Evolutionary conservation across 371 early-diverging fungal species (phyloP), one percentile per base, ranked within the genome.

Genomic region (Mucor velutinosus): DNA sequence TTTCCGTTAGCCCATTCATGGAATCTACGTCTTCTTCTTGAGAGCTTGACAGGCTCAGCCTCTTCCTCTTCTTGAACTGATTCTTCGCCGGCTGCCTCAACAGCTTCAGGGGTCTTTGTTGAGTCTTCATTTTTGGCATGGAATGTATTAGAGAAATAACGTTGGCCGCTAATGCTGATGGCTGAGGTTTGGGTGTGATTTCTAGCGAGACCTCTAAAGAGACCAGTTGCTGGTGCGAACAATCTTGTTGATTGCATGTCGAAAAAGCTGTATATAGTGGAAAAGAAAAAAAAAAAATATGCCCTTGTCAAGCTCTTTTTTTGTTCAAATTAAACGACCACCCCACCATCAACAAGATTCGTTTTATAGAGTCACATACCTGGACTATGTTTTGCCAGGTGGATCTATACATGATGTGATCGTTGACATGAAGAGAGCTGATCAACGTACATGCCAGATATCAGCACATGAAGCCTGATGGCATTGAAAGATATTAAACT

Each of bases 1-100:
- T 35, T 47, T n/a, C 69, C 76, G 21, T 74, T 61, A 35, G 62
- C 69, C 84, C 84, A 84, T 60, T 76, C 80, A 56, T 79, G 78
- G 45, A 81, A 81, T 58, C 64, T 66, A 47, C 77, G 76, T 70
- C 82, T 71, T 73, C 82, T 75, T 37, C 78, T 76, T 17, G 82
- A 80, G n/a, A 75, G 49, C 35, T 78, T 81, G 61, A 81, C 53
- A 56, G 81, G 79, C 33, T 79, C 79, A 11, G 57, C 66, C 12
- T 56, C 67, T 25, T 59, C 66, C n/a, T 39, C 69, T 39, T 33
- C 72, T 33, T 30, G 29, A 0, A 14, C 57, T 61, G 47, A 43
- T 45, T 47, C 73, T 29, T 65, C 68, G 37, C 55, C n/a, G 10
- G 70, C 66, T 23, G 60, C 62, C 37, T 58, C 58, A 56, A 51